phyloP scores from a whole-genome alignment of 2,329 filamentous ascomycete species.

The Rhynchosporium secalis region DNA sequence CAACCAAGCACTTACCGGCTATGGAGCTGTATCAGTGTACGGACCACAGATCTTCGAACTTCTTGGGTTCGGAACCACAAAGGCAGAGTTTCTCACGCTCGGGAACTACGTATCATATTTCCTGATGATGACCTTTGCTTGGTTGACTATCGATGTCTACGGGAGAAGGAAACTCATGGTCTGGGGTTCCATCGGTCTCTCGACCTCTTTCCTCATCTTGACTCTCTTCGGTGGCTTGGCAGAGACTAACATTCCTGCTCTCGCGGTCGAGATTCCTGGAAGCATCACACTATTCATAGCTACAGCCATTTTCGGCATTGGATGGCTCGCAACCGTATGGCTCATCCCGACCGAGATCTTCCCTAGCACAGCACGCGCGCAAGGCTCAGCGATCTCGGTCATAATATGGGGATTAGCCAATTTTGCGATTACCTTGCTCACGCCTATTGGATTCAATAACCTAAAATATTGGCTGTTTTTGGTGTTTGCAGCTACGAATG shows the following conservation, averaged over 20 bases:
- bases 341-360: conserved; percentile 63
- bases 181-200: conserved; percentile 51
- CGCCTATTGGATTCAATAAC: conserved; percentile 61
- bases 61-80: conserved; percentile 53
- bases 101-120: conserved; percentile 63
- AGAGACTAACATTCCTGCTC: conserved; percentile 44
- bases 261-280: conserved; percentile 51
- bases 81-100: conserved; percentile 57
- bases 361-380: conserved; percentile 58
- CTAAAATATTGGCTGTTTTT: conserved; percentile 59
- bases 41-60: conserved; percentile 64
- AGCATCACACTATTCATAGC: conserved; percentile 55
- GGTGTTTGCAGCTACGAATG: conserved; percentile 55
- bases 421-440: conserved; percentile 52
- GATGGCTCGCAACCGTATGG: conserved; percentile 61
- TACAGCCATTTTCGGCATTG: conserved; percentile 61
- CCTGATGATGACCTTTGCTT: conserved; percentile 60
- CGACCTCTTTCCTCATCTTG: conserved; percentile 51
- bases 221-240: conserved; percentile 52
- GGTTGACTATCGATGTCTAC: conserved; percentile 57
- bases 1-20: conserved; percentile 59
- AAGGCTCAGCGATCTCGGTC: conserved; percentile 65
- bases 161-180: conserved; percentile 55
- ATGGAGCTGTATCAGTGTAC: conserved; percentile 61
- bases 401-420: conserved; percentile 59